These are phyloP conservation scores for Blastocystis sp. DNA, from an alignment of 352 stramenopile species.

Conservation along the genomic window DNA sequence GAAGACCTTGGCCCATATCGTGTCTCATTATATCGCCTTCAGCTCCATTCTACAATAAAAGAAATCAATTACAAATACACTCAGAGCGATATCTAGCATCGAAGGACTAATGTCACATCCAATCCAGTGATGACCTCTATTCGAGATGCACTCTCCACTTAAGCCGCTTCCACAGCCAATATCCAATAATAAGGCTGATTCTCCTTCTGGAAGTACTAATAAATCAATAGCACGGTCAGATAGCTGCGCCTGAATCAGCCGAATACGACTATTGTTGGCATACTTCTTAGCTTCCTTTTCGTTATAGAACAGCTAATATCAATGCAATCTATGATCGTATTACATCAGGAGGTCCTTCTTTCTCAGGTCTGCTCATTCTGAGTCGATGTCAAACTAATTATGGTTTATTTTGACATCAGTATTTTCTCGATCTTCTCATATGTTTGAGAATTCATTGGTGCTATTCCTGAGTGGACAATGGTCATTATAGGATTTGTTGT, in stretches of 20 bases:
- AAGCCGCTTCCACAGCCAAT: slow-evolving; percentile 91
- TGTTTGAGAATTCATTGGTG: too few relatives aligned
- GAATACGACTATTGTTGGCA: slow-evolving; percentile 81
- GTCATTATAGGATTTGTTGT: too few relatives aligned
- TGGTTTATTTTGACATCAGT: not conserved
- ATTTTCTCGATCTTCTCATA: too few relatives aligned
- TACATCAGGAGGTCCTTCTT: slow-evolving; percentile 49
- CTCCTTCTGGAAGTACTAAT: slow-evolving; percentile 80
- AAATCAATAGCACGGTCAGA: slow-evolving; percentile 91
- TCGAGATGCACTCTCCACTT: slow-evolving; percentile 73
- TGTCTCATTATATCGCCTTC: slow-evolving; percentile 73
- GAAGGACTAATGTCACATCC: slow-evolving; percentile 90
- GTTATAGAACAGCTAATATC: slow-evolving; percentile 78
- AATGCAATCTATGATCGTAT: not conserved
- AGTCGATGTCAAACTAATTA: not conserved
- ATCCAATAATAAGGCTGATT: slow-evolving; percentile 85
- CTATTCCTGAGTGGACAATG: too few relatives aligned
- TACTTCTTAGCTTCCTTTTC: slow-evolving; percentile 84
- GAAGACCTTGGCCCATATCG: slow-evolving; percentile 95
- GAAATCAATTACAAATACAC: slow-evolving; percentile 76
- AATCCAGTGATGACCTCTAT: slow-evolving; percentile 90
- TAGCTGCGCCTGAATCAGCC: slow-evolving; percentile 87
- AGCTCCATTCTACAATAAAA: slow-evolving; percentile 63
- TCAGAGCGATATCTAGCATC: slow-evolving; percentile 91
- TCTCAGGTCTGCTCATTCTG: slow-evolving; percentile 18